Evolutionary conservation across 805 yeast species (phyloP).

Genomic region (Candida lessepsii): DNA sequence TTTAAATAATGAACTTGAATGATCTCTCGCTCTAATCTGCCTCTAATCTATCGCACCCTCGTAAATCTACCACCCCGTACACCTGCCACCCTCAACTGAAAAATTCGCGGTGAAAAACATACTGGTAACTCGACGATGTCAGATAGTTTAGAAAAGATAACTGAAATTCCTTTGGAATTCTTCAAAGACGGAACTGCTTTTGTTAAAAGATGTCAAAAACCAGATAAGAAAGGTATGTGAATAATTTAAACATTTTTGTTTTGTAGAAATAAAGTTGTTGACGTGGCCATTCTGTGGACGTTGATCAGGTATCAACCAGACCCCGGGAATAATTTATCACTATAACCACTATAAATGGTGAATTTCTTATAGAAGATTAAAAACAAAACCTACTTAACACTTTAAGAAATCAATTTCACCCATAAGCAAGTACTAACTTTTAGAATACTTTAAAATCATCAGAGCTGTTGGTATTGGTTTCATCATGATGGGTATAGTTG

Average conservation of each 20-base stretch:
- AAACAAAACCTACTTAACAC: no score
- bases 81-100: no score
- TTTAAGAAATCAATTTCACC: no score
- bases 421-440: conserved; percentile 6
- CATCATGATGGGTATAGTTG: conserved; percentile 96
- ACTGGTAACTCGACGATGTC: conserved; percentile 29
- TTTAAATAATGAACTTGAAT: no score
- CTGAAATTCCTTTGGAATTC: conserved; percentile 89
- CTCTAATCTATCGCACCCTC: no score
- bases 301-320: background rate
- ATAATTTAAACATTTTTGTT: background rate
- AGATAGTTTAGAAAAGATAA: conserved; percentile 69
- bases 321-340: background rate
- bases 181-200: conserved; percentile 89
- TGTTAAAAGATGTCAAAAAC: conserved; percentile 89
- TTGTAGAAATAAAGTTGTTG: background rate
- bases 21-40: no score
- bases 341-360: background rate
- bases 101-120: conserved; percentile 6
- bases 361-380: no score
- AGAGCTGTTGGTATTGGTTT: conserved; percentile 97
- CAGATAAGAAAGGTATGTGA: conserved; percentile 65
- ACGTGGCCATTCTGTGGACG: conserved; percentile 6
- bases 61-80: no score
- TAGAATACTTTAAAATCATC: conserved; percentile 79